A percentile compares a stretch with the other conserved stretches of the same genome.
Evolutionary conservation across 2,329 filamentous ascomycete genomes (phyloP).

Genomic region (Fusarium torreyae): DNA sequence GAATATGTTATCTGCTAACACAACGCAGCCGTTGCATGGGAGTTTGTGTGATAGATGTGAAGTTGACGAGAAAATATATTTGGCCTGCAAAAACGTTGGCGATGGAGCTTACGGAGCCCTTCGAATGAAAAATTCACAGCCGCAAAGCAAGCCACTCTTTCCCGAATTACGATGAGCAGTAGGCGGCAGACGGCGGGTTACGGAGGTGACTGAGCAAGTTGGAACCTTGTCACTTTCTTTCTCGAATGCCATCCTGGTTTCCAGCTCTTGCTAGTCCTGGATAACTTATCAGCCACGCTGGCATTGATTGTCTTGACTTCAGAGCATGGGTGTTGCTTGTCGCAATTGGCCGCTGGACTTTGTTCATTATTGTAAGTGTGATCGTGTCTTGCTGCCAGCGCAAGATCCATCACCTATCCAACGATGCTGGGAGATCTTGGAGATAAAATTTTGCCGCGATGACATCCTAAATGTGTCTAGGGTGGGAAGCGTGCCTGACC

Average conservation of each 20-base stretch:
- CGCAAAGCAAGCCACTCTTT: constrained; percentile 1
- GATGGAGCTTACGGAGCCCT: neutral
- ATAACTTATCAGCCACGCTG: neutral
- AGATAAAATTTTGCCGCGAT: neutral
- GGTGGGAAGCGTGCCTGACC: neutral
- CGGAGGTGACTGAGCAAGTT: neutral
- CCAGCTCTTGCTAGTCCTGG: neutral
- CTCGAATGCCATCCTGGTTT: constrained; percentile 4
- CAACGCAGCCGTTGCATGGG: neutral
- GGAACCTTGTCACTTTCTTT: neutral
- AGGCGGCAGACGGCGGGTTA: constrained; percentile 18
- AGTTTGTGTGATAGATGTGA: constrained; percentile 21
- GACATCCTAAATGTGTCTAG: constrained; percentile 7
- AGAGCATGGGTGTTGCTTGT: neutral
- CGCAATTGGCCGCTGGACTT: neutral
- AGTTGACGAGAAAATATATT: constrained; percentile 15
- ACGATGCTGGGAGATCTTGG: neutral
- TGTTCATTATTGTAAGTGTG: neutral
- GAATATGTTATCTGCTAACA: constrained; percentile 2
- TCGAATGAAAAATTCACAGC: constrained; percentile 1
- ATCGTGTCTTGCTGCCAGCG: neutral
- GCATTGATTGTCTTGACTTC: neutral
- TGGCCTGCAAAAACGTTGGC: neutral
- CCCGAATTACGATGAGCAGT: constrained; percentile 11
- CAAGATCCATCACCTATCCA: neutral